These are phyloP conservation scores for Ceratobasidium sp. DNA, from an alignment of 1,284 basidiomycete genomes.

Conservation along the genomic window DNA sequence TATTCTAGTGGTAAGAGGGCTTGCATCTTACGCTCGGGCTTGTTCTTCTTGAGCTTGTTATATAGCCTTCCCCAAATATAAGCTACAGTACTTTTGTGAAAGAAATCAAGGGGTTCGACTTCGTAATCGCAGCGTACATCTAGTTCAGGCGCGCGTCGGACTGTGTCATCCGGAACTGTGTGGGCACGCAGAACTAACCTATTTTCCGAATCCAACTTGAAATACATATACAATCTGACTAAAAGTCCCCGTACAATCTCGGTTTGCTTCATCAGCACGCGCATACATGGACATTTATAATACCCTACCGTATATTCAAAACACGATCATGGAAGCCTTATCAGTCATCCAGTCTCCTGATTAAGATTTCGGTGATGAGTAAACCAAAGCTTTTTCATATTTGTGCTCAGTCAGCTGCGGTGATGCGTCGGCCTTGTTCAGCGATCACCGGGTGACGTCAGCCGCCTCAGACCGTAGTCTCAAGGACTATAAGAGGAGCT, in stretches of 20 bases:
- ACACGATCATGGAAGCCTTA: too few relatives aligned
- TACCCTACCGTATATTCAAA: neutral
- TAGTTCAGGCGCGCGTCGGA: too few relatives aligned
- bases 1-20: too few relatives aligned
- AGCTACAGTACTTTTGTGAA: too few relatives aligned
- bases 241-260: too few relatives aligned
- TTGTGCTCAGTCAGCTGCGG: slow-evolving; percentile 13
- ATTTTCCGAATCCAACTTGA: neutral
- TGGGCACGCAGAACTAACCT: neutral
- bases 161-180: neutral
- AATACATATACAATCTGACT: too few relatives aligned
- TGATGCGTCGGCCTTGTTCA: neutral
- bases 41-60: too few relatives aligned
- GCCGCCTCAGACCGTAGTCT: neutral
- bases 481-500: neutral
- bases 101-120: too few relatives aligned
- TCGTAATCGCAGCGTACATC: too few relatives aligned
- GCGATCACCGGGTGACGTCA: neutral
- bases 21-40: too few relatives aligned
- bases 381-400: neutral
- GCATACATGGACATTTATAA: neutral
- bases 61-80: too few relatives aligned
- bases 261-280: too few relatives aligned
- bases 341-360: slow-evolving; percentile 2
- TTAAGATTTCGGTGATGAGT: neutral